phyloP scores from a whole-genome alignment of 176 grass and related monocot genomes.

The Areca catechu region DNA sequence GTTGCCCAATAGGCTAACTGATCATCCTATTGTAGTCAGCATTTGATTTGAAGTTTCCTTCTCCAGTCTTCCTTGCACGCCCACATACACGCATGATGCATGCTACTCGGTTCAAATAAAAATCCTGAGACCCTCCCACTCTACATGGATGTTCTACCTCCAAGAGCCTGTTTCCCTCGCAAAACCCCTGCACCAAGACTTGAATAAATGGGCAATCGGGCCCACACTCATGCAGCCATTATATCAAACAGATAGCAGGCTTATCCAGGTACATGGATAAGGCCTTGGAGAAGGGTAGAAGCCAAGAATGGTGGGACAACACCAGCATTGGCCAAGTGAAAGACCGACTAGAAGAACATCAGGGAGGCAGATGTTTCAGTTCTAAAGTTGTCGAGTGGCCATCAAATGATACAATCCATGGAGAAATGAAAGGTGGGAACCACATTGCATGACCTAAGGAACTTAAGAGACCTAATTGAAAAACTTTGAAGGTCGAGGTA shows the following conservation, averaged over 20 bases:
- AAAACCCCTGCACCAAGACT: conserved; percentile 5
- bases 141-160: not conserved
- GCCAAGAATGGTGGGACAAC: conserved; percentile 1
- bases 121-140: too few relatives aligned
- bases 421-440: too few relatives aligned
- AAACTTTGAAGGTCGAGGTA: too few relatives aligned
- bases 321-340: not conserved
- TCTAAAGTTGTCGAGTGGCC: too few relatives aligned
- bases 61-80: not conserved
- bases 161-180: conserved; percentile 2
- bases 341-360: not conserved
- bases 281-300: not conserved
- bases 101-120: too few relatives aligned
- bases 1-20: conserved; percentile 20
- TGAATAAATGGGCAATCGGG: not conserved
- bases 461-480: too few relatives aligned
- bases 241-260: not conserved
- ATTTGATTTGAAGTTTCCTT: conserved; percentile 1
- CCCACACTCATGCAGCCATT: conserved; percentile 10
- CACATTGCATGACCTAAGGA: too few relatives aligned
- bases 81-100: not conserved
- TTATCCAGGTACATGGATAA: conserved; percentile 6
- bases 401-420: too few relatives aligned
- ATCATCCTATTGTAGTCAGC: conserved; percentile 4
- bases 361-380: not conserved